Percentiles rank a stretch among this genome's conserved stretches.
phyloP scores from a whole-genome alignment of 768 basidiomycete genomes.

The Suillus brevipes region DNA sequence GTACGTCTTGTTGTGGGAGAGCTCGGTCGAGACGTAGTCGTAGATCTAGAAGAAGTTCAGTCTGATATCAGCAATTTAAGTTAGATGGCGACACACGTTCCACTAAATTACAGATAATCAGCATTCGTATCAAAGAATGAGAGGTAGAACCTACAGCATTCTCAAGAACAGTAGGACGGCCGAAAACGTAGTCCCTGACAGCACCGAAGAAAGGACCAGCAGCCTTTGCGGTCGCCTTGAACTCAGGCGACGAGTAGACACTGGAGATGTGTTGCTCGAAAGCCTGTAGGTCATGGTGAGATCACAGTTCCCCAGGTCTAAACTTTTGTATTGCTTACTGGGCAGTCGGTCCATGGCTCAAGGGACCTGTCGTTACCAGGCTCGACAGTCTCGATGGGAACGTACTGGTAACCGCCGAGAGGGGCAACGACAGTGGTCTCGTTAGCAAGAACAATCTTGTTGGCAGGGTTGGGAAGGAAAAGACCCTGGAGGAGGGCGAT shows the following conservation, averaged over 20 bases:
- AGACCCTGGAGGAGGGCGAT: constrained; percentile 84
- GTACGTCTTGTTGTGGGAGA: constrained; percentile 81
- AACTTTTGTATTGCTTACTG: constrained; percentile 35
- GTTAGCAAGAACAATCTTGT: constrained; percentile 78
- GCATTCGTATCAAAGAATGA: constrained; percentile 12
- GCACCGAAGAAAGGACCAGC: constrained; percentile 66
- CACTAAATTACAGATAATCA: constrained; percentile 43
- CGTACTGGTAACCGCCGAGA: constrained; percentile 82
- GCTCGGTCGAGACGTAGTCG: constrained; percentile 75
- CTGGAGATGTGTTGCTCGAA: constrained; percentile 64
- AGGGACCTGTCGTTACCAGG: constrained; percentile 80
- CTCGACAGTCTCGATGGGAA: constrained; percentile 88
- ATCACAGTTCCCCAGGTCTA: constrained; percentile 15
- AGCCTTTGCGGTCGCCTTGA: constrained; percentile 58
- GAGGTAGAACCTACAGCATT: constrained; percentile 53
- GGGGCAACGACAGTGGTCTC: constrained; percentile 71
- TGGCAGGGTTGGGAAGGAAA: constrained; percentile 75
- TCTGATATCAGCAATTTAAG: background rate
- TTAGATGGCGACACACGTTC: constrained; percentile 53
- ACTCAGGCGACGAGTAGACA: constrained; percentile 62
- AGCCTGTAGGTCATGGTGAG: constrained; percentile 36
- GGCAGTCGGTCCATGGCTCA: constrained; percentile 75
- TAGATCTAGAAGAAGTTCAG: constrained; percentile 47
- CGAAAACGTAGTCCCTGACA: constrained; percentile 71
- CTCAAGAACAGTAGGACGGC: constrained; percentile 62